Percentiles rank a stretch among this genome's conserved stretches.
phyloP scores from a whole-genome alignment of 2,329 filamentous ascomycete species.

The Dactylonectria macrodidyma region DNA sequence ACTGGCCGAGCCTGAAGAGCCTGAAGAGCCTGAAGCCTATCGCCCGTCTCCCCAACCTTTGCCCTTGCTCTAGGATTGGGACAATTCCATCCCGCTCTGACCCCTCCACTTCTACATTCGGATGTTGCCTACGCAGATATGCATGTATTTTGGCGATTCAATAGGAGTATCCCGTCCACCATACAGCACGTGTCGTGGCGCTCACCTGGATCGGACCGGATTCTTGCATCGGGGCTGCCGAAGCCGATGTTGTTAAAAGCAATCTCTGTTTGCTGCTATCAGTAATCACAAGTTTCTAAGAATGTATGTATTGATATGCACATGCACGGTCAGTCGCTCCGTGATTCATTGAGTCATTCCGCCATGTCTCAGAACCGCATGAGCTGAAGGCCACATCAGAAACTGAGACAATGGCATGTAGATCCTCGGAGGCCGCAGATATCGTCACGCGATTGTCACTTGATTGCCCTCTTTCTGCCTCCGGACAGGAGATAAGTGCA shows the following conservation, averaged over 20 bases:
- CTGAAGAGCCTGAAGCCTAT: neutral
- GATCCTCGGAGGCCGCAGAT: neutral
- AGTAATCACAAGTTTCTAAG: neutral
- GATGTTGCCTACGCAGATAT: neutral
- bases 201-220: neutral
- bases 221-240: neutral
- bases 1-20: neutral
- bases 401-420: conserved; percentile 8
- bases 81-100: neutral
- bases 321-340: conserved; percentile 6
- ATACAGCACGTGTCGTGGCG: neutral
- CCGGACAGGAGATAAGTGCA: neutral
- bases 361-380: conserved; percentile 19
- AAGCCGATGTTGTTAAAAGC: neutral
- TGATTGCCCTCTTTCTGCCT: neutral
- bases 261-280: neutral
- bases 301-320: neutral
- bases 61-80: neutral
- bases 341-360: neutral
- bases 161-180: neutral
- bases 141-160: neutral
- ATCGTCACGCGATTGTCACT: neutral
- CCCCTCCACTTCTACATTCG: neutral
- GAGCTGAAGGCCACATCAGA: neutral
- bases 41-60: neutral